Evolutionary conservation across 495 filamentous ascomycete genomes (phyloP).

Genomic region (Evernia prunastri): DNA sequence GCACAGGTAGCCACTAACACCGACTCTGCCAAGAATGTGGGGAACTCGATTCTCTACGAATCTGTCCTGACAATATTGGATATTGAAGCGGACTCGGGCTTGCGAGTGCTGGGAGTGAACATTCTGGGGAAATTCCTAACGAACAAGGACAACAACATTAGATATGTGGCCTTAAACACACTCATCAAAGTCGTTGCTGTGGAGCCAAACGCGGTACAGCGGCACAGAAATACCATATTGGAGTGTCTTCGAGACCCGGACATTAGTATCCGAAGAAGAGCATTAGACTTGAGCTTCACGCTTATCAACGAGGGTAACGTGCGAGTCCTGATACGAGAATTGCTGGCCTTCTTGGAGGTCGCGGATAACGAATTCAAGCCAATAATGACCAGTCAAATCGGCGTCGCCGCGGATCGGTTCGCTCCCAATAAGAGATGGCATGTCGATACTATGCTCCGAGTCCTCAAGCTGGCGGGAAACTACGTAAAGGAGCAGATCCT

Average conservation of each 20-base stretch:
- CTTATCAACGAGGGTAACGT: conserved; percentile 96
- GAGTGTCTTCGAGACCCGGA: conserved; percentile 97
- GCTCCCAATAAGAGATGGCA: conserved; percentile 98
- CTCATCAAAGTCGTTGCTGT: conserved; percentile 97
- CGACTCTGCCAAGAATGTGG: conserved; percentile 96
- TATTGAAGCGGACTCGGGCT: conserved; percentile 91
- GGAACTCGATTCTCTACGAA: conserved; percentile 96
- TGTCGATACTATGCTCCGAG: conserved; percentile 92
- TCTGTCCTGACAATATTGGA: conserved; percentile 95
- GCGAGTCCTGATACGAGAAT: conserved; percentile 81
- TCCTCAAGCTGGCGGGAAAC: conserved; percentile 87
- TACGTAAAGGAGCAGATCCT: conserved; percentile 97
- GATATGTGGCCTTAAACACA: conserved; percentile 95
- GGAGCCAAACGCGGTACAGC: conserved; percentile 93
- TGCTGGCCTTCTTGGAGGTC: conserved; percentile 91
- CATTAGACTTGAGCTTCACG: conserved; percentile 94
- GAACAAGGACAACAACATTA: conserved; percentile 98
- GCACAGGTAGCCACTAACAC: conserved; percentile 98
- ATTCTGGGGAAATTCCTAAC: conserved; percentile 96
- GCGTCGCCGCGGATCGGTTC: conserved; percentile 91
- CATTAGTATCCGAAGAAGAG: conserved; percentile 91
- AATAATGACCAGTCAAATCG: conserved; percentile 93
- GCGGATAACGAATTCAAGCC: conserved; percentile 99
- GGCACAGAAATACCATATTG: conserved; percentile 94
- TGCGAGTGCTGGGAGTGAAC: conserved; percentile 92